These are phyloP conservation scores for Xanthoconium stramineum DNA, from an alignment of 768 basidiomycete genomes.

Conservation along the genomic window DNA sequence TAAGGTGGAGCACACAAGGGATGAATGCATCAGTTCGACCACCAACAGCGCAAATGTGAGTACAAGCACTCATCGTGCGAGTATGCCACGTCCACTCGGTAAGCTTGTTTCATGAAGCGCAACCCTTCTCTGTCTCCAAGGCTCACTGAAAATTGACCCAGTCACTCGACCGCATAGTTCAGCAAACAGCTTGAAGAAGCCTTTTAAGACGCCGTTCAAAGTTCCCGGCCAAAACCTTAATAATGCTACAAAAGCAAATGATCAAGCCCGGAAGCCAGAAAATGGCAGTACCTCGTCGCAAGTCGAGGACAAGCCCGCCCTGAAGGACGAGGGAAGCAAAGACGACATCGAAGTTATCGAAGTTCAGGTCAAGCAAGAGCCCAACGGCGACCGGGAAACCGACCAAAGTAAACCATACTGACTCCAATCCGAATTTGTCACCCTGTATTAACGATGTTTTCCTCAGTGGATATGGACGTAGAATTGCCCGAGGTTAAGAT, in stretches of 20 bases:
- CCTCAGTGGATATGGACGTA: constrained; percentile 6
- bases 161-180: constrained; percentile 50
- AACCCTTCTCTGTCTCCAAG: not conserved
- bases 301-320: not conserved
- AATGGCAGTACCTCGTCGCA: not conserved
- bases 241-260: not conserved
- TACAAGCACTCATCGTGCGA: not conserved
- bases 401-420: not conserved
- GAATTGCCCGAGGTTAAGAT: constrained; percentile 31
- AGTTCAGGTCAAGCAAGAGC: not conserved
- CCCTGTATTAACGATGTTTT: not conserved
- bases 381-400: not conserved
- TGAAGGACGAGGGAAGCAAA: not conserved
- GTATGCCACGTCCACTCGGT: constrained; percentile 26
- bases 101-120: not conserved
- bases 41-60: not conserved
- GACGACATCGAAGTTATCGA: constrained; percentile 14
- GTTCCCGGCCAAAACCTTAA: constrained; percentile 45
- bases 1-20: constrained; percentile 13
- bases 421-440: not conserved
- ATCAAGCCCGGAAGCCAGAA: not conserved
- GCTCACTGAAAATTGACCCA: constrained; percentile 14
- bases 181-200: constrained; percentile 41
- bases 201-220: constrained; percentile 49
- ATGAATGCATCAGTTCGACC: not conserved